Conservation (phyloP, 768 basidiomycete species). For the Suillus variegatus region DNA sequence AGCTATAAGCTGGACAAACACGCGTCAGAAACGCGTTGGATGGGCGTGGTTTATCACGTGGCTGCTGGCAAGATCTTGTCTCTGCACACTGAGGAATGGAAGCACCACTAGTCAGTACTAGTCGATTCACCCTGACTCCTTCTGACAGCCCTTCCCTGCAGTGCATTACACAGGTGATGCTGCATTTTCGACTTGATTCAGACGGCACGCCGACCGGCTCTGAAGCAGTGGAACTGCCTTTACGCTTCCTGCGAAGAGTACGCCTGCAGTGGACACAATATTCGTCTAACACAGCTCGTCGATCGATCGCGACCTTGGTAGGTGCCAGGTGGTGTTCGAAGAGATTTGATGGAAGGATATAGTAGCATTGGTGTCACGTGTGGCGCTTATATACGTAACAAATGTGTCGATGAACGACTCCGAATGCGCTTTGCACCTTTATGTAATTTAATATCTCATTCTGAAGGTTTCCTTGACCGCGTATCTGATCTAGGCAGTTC, state of each 20-base stretch:
- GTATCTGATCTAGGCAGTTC: neutral
- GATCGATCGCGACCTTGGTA: neutral
- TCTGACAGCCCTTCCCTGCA: neutral
- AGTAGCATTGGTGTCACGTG: neutral
- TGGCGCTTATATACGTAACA: neutral
- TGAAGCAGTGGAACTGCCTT: constrained; percentile 5
- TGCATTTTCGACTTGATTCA: neutral
- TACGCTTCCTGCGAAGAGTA: neutral
- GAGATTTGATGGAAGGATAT: neutral
- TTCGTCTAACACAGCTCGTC: neutral
- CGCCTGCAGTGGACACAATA: neutral
- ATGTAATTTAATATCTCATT: neutral
- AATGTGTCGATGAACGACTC: neutral
- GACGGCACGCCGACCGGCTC: neutral
- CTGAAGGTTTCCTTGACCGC: neutral
- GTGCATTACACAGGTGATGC: neutral
- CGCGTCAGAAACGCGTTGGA: constrained; percentile 14
- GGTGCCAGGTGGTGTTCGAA: neutral
- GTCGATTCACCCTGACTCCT: neutral
- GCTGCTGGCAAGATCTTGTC: constrained; percentile 1
- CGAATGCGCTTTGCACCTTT: neutral
- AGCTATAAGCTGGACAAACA: neutral
- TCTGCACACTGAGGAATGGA: neutral
- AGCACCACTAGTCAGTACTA: neutral
- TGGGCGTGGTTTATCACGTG: constrained; percentile 27